Percentiles rank a stretch among this genome's conserved stretches.
Conservation (phyloP, 371 early-diverging fungal genomes). For the Rhizopus arrhizus region DNA sequence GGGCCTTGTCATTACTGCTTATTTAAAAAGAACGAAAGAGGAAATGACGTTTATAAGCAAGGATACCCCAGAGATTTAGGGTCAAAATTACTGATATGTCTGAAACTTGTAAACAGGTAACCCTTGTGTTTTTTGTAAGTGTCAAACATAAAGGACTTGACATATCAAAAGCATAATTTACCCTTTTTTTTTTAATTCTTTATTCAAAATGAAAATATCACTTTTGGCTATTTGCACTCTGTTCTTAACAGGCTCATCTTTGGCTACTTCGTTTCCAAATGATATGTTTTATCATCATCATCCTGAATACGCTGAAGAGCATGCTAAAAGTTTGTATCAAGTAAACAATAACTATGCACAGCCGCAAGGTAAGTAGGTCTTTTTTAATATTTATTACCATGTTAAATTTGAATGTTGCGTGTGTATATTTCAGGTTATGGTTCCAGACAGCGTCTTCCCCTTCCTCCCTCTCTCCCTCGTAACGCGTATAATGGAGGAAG, state of each 20-base stretch:
- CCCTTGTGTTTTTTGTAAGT: no score
- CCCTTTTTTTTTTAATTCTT: neutral
- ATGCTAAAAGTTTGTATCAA: conserved; percentile 1
- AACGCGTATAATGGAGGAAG: conserved; percentile 1
- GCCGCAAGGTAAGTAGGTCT: neutral
- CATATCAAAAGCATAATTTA: neutral
- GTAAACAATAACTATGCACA: neutral
- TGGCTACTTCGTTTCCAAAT: conserved; percentile 11
- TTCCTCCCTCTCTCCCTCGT: neutral
- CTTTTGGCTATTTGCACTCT: conserved; percentile 5
- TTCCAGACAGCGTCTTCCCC: no score
- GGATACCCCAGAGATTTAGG: no score
- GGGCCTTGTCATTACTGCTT: no score
- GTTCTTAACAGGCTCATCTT: neutral
- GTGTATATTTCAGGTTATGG: no score
- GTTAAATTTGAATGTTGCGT: no score
- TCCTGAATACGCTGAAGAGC: conserved; percentile 8
- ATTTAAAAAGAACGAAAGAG: no score
- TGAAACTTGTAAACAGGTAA: neutral
- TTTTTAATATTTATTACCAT: no score
- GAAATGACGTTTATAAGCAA: no score
- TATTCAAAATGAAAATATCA: neutral
- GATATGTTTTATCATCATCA: conserved; percentile 24
- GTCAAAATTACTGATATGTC: no score
- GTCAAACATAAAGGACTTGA: neutral